Base-by-base conservation (phyloP, 1,284 basidiomycete species). In the Chalciporus piperatoides region DNA sequence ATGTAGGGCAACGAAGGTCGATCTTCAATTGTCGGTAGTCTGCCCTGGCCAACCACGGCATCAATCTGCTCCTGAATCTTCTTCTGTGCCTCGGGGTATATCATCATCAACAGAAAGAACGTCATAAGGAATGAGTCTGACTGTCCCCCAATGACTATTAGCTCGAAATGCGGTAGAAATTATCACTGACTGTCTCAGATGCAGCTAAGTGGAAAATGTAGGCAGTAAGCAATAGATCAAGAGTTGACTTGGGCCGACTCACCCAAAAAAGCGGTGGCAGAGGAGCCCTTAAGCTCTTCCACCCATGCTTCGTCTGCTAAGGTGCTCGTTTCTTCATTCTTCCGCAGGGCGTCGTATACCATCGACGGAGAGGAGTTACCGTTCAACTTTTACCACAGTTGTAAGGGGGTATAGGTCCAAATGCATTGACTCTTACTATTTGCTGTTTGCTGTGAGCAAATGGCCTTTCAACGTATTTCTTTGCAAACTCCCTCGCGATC, bases 41-140 rank as follows among this genome's bases (percentile, higher is more conserved):
- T 47, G 1, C 6, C 14, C 6, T 37, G 45, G 0, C 60, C 52
- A 0, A 60, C 43, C 1, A 54, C 51, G n/a, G 47, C 35, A 27
- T 61, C 51, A 0, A 59, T 48, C 27, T 59, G 49, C 25, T 51
- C 43, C 21, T 59, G 58, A 1, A 49, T 59, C 15, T 32, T 53
- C 33, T 51, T 25, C 32, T 59, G 57, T 11, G 25, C 46, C 5
- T 8, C 30, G 8, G 52, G 52, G 33, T 51, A 47, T 14, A 58
- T 19, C 39, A 47, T 41, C 58, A 60, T 62, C 33, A 51, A 30
- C 9, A 60, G 47, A 24, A 62, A 50, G 25, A 60, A 58, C 0
- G n/a, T 41, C 55, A 43, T 25, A 10, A 62, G 11, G 2, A 45
- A 23, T 0, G 48, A 8, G 8, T 23, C 5, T 5, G 21, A 23